phyloP scores from a whole-genome alignment of 768 basidiomycete genomes.

The Leucosporidium scottii region DNA sequence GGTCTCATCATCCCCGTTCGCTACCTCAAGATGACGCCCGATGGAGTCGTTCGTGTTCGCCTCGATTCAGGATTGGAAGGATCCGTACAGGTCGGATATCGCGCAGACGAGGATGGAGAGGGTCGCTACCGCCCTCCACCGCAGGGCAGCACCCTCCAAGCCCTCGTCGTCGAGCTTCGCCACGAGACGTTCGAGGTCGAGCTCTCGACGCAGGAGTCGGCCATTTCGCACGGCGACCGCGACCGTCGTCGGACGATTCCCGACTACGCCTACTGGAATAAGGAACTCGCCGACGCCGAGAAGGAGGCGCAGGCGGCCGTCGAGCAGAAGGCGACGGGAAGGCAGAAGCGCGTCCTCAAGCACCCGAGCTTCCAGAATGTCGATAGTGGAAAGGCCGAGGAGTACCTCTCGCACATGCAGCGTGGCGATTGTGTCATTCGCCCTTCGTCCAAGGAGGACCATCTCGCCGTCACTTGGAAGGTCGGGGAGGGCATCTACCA shows the following conservation, averaged over 20 bases:
- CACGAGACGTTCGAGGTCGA: slow-evolving; percentile 62
- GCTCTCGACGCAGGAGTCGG: slow-evolving; percentile 51
- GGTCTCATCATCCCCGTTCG: slow-evolving; percentile 64
- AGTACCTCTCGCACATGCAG: slow-evolving; percentile 78
- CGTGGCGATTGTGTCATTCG: slow-evolving; percentile 93
- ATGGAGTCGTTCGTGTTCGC: slow-evolving; percentile 49
- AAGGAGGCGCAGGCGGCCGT: slow-evolving; percentile 44
- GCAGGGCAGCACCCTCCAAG: slow-evolving; percentile 49
- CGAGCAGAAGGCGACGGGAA: slow-evolving; percentile 61
- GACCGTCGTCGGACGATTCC: slow-evolving; percentile 11
- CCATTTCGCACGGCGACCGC: slow-evolving; percentile 43
- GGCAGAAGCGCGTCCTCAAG: slow-evolving; percentile 78
- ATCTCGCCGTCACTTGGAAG: slow-evolving; percentile 98
- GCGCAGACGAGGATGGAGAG: slow-evolving; percentile 44
- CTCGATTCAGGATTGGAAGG: slow-evolving; percentile 95
- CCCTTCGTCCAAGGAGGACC: slow-evolving; percentile 85
- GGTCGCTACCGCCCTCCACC: neutral
- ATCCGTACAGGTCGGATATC: slow-evolving; percentile 55
- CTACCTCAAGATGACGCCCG: slow-evolving; percentile 42
- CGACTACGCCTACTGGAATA: slow-evolving; percentile 42
- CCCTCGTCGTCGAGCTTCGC: slow-evolving; percentile 64
- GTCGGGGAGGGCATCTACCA: slow-evolving; percentile 93
- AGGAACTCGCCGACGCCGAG: slow-evolving; percentile 23
- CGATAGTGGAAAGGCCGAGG: slow-evolving; percentile 81
- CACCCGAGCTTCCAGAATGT: slow-evolving; percentile 98